Percentiles rank a stretch among this genome's conserved stretches.
Conservation (phyloP, 441 rosid genomes). For the Adansonia grandidieri region DNA sequence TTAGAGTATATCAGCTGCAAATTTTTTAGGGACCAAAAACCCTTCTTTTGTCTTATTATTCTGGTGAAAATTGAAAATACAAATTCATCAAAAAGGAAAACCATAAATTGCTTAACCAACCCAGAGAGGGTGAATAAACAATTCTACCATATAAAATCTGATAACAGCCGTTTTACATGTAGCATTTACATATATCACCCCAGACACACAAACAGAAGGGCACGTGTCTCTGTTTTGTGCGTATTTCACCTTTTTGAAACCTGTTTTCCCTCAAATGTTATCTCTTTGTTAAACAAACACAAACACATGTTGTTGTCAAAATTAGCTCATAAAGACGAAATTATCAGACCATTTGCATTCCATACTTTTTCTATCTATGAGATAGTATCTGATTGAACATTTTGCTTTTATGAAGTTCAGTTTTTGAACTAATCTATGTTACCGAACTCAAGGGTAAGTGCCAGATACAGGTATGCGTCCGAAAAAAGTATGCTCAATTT, state of each 20-base stretch:
- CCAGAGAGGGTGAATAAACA: not conserved
- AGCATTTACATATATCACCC: not conserved
- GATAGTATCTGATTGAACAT: no score
- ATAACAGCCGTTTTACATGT: not conserved
- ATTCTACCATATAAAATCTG: not conserved
- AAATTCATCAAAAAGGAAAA: not conserved
- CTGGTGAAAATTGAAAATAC: not conserved
- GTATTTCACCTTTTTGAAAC: not conserved
- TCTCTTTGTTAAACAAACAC: not conserved
- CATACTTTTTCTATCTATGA: no score
- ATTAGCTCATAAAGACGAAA: not conserved
- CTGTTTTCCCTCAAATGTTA: not conserved
- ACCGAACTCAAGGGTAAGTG: no score
- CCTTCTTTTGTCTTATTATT: not conserved
- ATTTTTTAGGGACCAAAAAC: not conserved
- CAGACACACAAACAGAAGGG: not conserved
- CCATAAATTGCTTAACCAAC: not conserved
- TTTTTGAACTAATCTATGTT: not conserved
- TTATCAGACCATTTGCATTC: not conserved
- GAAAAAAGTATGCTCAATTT: no score
- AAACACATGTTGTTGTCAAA: not conserved
- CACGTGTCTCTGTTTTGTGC: not conserved
- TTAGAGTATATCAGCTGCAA: not conserved
- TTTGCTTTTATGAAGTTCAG: no score
- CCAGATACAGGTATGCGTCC: no score